A percentile compares a stretch with the other conserved stretches of the same genome.
Conservation (phyloP, 176 grass and related monocot genomes). For the Triticum monococcum region DNA sequence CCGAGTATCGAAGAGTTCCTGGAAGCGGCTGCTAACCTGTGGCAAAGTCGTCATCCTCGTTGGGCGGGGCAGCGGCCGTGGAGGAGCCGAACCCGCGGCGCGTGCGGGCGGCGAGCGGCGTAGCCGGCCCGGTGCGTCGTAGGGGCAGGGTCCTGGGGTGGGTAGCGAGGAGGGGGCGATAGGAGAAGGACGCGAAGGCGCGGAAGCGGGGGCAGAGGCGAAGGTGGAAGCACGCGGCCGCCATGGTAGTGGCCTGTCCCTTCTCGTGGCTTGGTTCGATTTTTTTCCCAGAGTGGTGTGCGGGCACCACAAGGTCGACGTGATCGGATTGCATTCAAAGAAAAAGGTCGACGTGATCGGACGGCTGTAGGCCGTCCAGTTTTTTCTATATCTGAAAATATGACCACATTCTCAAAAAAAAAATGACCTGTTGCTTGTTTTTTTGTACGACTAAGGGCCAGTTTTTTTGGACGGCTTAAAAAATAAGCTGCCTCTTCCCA, state of each 20-base stretch:
- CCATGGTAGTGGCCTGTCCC: conserved; percentile 20
- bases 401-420: too few relatives aligned
- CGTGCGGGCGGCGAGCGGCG: conserved; percentile 31
- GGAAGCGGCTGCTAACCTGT: conserved; percentile 37
- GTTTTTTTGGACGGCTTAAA: too few relatives aligned
- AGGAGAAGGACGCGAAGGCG: conserved; percentile 20
- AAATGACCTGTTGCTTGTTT: too few relatives aligned
- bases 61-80: neutral
- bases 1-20: neutral
- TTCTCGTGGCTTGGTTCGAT: neutral
- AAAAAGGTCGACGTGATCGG: too few relatives aligned
- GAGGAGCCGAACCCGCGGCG: conserved; percentile 42
- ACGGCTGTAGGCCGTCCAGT: too few relatives aligned
- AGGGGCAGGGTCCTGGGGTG: neutral
- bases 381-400: too few relatives aligned
- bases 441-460: too few relatives aligned
- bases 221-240: conserved; percentile 22
- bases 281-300: neutral
- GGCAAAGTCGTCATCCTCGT: conserved; percentile 56
- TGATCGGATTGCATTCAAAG: too few relatives aligned
- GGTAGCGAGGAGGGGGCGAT: conserved; percentile 21
- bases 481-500: too few relatives aligned
- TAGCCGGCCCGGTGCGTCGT: conserved; percentile 20
- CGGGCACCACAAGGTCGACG: too few relatives aligned
- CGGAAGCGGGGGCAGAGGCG: conserved; percentile 24